phyloP scores from a whole-genome alignment of 805 yeast species.

The Tanozyma kutaoensis region DNA sequence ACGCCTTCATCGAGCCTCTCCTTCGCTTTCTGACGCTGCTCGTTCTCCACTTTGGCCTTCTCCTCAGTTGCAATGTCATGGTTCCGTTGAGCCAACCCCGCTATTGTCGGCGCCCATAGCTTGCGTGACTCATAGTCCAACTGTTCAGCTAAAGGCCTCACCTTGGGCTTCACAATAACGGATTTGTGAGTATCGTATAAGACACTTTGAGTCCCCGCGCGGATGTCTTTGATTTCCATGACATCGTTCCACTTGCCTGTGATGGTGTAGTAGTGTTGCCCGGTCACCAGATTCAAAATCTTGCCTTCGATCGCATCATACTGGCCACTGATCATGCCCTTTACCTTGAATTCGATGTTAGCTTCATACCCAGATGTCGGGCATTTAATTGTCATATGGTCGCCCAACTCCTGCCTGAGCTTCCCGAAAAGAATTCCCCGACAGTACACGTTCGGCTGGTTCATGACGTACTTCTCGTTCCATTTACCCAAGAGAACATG shows the following conservation, averaged over 20 bases:
- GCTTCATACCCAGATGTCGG: constrained; percentile 45
- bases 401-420: constrained; percentile 84
- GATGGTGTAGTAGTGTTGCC: constrained; percentile 49
- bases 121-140: constrained; percentile 68
- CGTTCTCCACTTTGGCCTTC: constrained; percentile 74
- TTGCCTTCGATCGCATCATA: constrained; percentile 84
- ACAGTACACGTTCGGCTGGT: constrained; percentile 95
- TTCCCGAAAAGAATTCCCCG: constrained; percentile 88
- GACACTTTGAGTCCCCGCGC: constrained; percentile 34
- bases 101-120: constrained; percentile 73
- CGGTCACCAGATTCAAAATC: constrained; percentile 22
- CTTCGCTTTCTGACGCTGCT: constrained; percentile 67
- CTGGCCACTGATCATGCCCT: constrained; percentile 87
- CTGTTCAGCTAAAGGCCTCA: constrained; percentile 71
- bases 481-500: constrained; percentile 52
- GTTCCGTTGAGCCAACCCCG: constrained; percentile 67
- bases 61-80: constrained; percentile 82
- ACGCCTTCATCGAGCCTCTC: constrained; percentile 66
- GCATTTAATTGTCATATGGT: constrained; percentile 70
- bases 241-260: constrained; percentile 91
- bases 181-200: constrained; percentile 36
- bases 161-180: constrained; percentile 45
- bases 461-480: constrained; percentile 65
- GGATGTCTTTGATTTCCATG: constrained; percentile 44
- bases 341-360: constrained; percentile 86